These are phyloP conservation scores for Arthrinium phaeospermum DNA, from an alignment of 2,329 filamentous ascomycete species.

Conservation along the genomic window DNA sequence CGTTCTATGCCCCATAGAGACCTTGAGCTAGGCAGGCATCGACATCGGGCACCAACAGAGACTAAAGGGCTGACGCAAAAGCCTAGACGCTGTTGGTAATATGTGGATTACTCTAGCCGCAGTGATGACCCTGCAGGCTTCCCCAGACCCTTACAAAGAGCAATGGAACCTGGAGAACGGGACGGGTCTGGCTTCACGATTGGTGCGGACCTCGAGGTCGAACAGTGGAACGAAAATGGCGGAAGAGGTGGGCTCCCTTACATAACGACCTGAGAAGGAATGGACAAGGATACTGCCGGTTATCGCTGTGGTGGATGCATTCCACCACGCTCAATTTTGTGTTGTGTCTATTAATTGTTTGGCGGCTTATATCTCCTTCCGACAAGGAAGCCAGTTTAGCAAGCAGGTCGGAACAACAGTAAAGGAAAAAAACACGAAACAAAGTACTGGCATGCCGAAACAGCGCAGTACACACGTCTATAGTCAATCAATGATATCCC, in stretches of 20 bases:
- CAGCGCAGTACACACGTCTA: slow-evolving; percentile 6
- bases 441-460: slow-evolving; percentile 10
- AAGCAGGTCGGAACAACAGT: neutral
- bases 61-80: neutral
- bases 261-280: neutral
- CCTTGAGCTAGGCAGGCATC: neutral
- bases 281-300: neutral
- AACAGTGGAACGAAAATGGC: neutral
- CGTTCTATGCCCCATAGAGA: neutral
- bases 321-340: neutral
- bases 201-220: neutral
- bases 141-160: neutral
- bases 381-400: neutral
- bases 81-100: neutral
- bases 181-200: neutral
- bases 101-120: neutral
- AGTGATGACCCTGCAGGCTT: neutral
- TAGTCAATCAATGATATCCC: slow-evolving; percentile 11
- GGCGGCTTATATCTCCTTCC: neutral
- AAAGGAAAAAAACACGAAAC: neutral
- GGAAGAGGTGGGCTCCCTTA: neutral
- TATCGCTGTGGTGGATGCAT: neutral
- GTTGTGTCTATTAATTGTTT: neutral
- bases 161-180: neutral
- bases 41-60: neutral